Evolutionary conservation across 1,139 yeast species (phyloP).

Genomic region (Diutina ranongensis): DNA sequence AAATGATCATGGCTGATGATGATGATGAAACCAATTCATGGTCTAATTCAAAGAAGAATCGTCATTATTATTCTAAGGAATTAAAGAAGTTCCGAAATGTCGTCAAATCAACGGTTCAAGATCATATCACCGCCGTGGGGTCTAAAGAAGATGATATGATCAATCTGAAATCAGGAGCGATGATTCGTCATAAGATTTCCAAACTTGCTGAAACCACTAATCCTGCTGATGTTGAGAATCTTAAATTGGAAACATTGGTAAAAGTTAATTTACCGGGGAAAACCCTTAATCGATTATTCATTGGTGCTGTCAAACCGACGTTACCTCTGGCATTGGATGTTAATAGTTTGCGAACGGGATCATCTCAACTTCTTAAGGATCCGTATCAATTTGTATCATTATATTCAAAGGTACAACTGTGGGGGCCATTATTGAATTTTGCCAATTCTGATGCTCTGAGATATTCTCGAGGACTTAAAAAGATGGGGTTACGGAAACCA

Average conservation of each 20-base stretch:
- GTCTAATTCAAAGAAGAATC: conserved; percentile 14
- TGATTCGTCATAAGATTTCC: conserved; percentile 22
- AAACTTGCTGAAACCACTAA: conserved; percentile 25
- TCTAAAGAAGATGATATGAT: conserved; percentile 18
- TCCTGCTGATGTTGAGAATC: conserved; percentile 33
- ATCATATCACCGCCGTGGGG: conserved; percentile 27
- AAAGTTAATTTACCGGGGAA: conserved; percentile 24
- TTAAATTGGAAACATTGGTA: conserved; percentile 27
- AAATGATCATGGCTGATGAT: not conserved
- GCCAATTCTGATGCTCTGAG: not conserved
- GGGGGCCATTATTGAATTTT: not conserved
- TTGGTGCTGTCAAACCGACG: conserved; percentile 18
- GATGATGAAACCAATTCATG: not conserved
- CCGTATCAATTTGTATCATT: conserved; percentile 9
- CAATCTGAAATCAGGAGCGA: conserved; percentile 16
- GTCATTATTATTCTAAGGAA: conserved; percentile 31
- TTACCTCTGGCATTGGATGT: conserved; percentile 8
- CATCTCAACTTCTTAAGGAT: not conserved
- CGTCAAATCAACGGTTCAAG: conserved; percentile 68
- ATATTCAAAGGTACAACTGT: conserved; percentile 9
- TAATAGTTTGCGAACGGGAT: not conserved
- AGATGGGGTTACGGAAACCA: not conserved
- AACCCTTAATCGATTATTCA: conserved; percentile 21
- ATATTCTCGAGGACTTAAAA: not conserved
- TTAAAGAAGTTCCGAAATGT: conserved; percentile 53